phyloP scores from a whole-genome alignment of 148 eudicot genomes.

The Cornus controversa region DNA sequence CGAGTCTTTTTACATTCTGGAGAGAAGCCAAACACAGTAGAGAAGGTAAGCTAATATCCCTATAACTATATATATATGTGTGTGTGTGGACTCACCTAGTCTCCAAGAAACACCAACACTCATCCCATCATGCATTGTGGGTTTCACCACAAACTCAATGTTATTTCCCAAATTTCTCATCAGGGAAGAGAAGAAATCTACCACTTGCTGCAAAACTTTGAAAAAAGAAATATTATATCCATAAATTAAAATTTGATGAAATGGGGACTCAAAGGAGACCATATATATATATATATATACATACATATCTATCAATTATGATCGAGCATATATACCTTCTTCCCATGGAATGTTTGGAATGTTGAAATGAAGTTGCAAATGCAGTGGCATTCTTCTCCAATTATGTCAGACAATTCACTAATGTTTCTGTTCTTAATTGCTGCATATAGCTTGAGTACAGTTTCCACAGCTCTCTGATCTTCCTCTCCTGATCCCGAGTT shows the following conservation, averaged over 20 bases:
- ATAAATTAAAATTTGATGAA: background rate
- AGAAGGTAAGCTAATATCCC: background rate
- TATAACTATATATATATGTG: background rate
- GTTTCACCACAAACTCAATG: conserved; percentile 51
- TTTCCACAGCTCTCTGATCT: conserved; percentile 39
- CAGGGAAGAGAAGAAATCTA: conserved; percentile 48
- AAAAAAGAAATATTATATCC: background rate
- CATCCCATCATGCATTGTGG: conserved; percentile 54
- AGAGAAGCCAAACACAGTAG: too few relatives aligned
- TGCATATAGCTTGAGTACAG: conserved; percentile 41
- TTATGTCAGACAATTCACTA: conserved; percentile 41
- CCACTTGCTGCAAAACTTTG: conserved; percentile 45
- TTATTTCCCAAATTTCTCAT: conserved; percentile 44
- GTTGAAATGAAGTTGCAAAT: conserved; percentile 45
- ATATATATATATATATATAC: too few relatives aligned
- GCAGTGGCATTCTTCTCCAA: conserved; percentile 59
- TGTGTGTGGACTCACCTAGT: conserved; percentile 48
- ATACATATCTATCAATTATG: too few relatives aligned
- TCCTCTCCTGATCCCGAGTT: conserved; percentile 23
- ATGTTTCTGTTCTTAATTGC: conserved; percentile 44
- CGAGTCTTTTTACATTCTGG: conserved; percentile 52
- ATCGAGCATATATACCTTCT: conserved; percentile 37
- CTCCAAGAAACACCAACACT: conserved; percentile 56
- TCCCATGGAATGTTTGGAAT: conserved; percentile 49
- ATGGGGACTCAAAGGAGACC: background rate